These are phyloP conservation scores for Malassezia yamatoensis DNA, from an alignment of 1,284 basidiomycete species.

Conservation along the genomic window DNA sequence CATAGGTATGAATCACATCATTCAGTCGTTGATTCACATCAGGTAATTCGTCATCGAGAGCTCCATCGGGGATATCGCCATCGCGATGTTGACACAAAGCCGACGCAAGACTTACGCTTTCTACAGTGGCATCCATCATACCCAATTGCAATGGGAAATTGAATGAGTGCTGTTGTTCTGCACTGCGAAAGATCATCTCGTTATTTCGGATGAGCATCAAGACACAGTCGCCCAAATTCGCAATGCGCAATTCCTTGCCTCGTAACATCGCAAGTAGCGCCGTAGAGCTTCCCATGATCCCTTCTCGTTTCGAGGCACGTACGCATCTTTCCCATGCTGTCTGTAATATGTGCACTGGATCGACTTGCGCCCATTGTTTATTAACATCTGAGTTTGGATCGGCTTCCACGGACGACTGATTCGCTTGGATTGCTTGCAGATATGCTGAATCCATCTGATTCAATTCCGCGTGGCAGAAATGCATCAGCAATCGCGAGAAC, in stretches of 20 bases:
- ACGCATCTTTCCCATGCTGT: constrained; percentile 54
- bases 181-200: constrained; percentile 70
- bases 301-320: constrained; percentile 50
- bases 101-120: constrained; percentile 53
- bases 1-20: constrained; percentile 18
- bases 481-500: constrained; percentile 76
- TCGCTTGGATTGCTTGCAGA: constrained; percentile 20
- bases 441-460: constrained; percentile 22
- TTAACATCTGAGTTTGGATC: constrained; percentile 9
- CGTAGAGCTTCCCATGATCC: constrained; percentile 54
- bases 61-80: constrained; percentile 30
- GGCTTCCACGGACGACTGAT: constrained; percentile 12
- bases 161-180: constrained; percentile 93
- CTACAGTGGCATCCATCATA: constrained; percentile 60
- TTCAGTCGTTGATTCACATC: constrained; percentile 25
- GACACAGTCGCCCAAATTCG: constrained; percentile 78
- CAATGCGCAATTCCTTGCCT: constrained; percentile 71
- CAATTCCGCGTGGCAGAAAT: constrained; percentile 61
- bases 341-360: constrained; percentile 57
- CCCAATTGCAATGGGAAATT: constrained; percentile 84
- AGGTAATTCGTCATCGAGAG: constrained; percentile 26
- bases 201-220: constrained; percentile 70
- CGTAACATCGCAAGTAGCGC: constrained; percentile 55
- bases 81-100: constrained; percentile 28
- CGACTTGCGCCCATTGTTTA: constrained; percentile 27